Conservation (phyloP, 1,284 basidiomycete genomes). For the Cryptococcus sp. region DNA sequence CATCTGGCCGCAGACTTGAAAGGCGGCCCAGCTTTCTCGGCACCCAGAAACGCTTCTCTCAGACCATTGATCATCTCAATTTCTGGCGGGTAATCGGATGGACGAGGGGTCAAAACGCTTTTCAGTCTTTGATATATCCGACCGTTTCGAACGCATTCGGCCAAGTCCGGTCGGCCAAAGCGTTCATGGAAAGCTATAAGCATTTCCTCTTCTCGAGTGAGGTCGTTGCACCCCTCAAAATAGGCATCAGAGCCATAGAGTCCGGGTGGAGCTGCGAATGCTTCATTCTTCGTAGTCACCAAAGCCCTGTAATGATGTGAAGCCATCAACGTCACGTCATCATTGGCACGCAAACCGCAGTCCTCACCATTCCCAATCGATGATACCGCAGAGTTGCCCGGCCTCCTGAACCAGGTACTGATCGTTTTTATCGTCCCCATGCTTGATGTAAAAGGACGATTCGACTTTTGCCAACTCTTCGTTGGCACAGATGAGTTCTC, state of each 20-base stretch:
- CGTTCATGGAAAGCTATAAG: slow-evolving; percentile 10
- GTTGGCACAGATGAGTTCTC: slow-evolving; percentile 4
- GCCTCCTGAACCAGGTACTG: slow-evolving; percentile 40
- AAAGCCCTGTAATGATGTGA: slow-evolving; percentile 9
- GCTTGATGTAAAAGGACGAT: slow-evolving; percentile 34
- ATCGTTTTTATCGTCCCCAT: slow-evolving; percentile 46
- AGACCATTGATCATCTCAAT: background rate
- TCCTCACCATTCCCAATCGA: slow-evolving; percentile 47
- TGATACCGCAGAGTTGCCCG: slow-evolving; percentile 32
- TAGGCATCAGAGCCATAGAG: slow-evolving; percentile 2
- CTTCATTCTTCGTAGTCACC: slow-evolving; percentile 11
- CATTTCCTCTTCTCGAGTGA: slow-evolving; percentile 8
- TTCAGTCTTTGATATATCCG: slow-evolving; percentile 10
- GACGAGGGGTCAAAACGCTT: background rate
- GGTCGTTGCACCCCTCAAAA: background rate
- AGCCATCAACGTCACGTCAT: too few species aligned
- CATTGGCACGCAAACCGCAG: too few species aligned
- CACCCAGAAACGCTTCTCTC: background rate
- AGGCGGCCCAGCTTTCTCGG: background rate
- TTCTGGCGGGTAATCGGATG: too few species aligned
- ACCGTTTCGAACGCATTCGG: slow-evolving; percentile 14
- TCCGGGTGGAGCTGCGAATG: slow-evolving; percentile 11
- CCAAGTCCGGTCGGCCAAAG: slow-evolving; percentile 9
- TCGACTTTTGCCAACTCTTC: slow-evolving; percentile 2
- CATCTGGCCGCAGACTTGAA: background rate